Conservation (phyloP, 148 eudicot genomes). For the Fagopyrum homotropicum region DNA sequence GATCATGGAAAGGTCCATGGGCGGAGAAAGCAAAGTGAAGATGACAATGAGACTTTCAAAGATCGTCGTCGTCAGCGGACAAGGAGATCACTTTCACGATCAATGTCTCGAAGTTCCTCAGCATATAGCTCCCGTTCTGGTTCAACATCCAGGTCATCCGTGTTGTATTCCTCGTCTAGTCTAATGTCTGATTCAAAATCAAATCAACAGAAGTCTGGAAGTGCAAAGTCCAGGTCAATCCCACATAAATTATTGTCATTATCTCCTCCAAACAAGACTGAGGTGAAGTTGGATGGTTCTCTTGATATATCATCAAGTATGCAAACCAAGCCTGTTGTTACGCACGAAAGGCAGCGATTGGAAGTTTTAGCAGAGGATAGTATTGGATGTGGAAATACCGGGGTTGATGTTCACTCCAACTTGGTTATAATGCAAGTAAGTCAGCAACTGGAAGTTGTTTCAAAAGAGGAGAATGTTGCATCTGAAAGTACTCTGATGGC, state of each 20-base stretch:
- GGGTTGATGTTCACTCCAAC: constrained; percentile 12
- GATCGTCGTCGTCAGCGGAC: constrained; percentile 14
- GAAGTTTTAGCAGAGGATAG: constrained; percentile 14
- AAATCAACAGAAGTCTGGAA: constrained; percentile 7
- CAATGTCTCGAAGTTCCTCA: constrained; percentile 14
- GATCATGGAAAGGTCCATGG: constrained; percentile 16
- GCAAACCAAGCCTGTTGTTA: constrained; percentile 15
- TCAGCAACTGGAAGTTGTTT: constrained; percentile 16
- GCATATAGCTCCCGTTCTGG: constrained; percentile 19
- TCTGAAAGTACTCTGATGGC: constrained; percentile 13
- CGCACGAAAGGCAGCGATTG: constrained; percentile 17
- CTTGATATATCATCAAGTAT: constrained; percentile 15
- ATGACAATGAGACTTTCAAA: constrained; percentile 22
- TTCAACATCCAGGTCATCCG: constrained; percentile 20
- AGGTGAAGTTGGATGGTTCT: constrained; percentile 19
- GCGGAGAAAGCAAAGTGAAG: constrained; percentile 27
- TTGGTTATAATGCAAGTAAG: constrained; percentile 16
- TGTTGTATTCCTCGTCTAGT: constrained; percentile 12
- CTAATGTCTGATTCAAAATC: constrained; percentile 13
- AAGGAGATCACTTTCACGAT: constrained; percentile 25
- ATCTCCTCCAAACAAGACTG: constrained; percentile 25
- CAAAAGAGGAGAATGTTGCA: constrained; percentile 13
- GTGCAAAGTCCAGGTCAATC: constrained; percentile 23
- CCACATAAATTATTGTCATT: constrained; percentile 27
- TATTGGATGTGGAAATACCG: constrained; percentile 15